phyloP scores from a whole-genome alignment of 208 protist genomes.

The Trypanosoma cruzi region DNA sequence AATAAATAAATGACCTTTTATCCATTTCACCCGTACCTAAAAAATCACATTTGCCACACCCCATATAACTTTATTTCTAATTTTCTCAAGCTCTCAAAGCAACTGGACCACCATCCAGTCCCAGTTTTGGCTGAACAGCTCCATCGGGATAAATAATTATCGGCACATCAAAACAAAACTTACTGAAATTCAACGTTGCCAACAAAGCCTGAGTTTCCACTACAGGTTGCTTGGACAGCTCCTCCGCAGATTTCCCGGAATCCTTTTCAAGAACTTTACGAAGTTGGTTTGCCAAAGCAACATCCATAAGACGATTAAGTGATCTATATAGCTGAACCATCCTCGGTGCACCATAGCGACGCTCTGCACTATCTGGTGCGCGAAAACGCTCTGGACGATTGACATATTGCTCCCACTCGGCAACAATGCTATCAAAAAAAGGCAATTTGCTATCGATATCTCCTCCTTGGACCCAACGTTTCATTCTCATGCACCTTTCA shows the following conservation, averaged over 20 bases:
- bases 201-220: constrained; percentile 63
- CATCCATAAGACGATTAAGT: constrained; percentile 84
- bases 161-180: constrained; percentile 76
- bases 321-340: constrained; percentile 91
- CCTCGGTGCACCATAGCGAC: constrained; percentile 77
- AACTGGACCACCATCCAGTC: constrained; percentile 47
- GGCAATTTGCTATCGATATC: constrained; percentile 79
- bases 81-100: constrained; percentile 11
- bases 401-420: constrained; percentile 92
- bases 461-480: constrained; percentile 90
- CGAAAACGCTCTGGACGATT: constrained; percentile 86
- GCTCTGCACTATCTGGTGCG: constrained; percentile 74
- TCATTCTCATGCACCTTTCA: constrained; percentile 93
- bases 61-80: too few relatives aligned
- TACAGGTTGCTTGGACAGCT: constrained; percentile 41
- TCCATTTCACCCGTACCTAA: too few relatives aligned
- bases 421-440: constrained; percentile 86
- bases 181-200: constrained; percentile 43
- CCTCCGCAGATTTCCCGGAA: constrained; percentile 21
- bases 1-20: constrained; percentile 29
- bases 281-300: constrained; percentile 78
- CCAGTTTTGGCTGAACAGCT: constrained; percentile 48
- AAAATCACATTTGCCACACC: not conserved
- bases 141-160: constrained; percentile 85
- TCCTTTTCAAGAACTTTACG: constrained; percentile 26